A percentile compares a stretch with the other conserved stretches of the same genome.
Evolutionary conservation across 192 early-diverging fungal species (phyloP).

Genomic region (Gonapodya sp.): DNA sequence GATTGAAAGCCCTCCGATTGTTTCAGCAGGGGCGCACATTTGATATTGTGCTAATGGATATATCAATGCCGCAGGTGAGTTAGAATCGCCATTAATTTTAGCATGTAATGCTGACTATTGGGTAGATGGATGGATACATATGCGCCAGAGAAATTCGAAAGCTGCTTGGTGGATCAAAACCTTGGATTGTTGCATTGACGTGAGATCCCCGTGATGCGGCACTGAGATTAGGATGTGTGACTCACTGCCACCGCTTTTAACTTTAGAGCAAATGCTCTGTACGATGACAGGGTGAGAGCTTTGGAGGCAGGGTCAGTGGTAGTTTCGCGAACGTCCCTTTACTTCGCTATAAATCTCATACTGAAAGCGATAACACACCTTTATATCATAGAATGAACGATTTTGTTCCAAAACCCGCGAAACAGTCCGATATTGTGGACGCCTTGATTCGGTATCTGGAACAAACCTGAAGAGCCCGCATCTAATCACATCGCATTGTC

Average conservation of each 20-base stretch:
- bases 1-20: neutral
- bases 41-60: neutral
- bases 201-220: no score
- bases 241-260: neutral
- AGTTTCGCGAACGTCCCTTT: no score
- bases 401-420: slow-evolving; percentile 8
- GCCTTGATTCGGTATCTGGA: neutral
- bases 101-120: no score
- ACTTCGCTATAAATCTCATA: no score
- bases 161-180: neutral
- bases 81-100: no score
- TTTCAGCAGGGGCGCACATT: neutral
- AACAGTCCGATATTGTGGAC: neutral
- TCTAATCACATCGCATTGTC: no score
- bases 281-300: slow-evolving; percentile 11
- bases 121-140: neutral
- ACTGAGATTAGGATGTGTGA: no score
- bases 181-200: slow-evolving; percentile 14
- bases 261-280: slow-evolving; percentile 7
- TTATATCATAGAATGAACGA: slow-evolving; percentile 4
- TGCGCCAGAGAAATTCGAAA: neutral
- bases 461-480: neutral
- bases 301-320: slow-evolving; percentile 10
- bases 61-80: neutral
- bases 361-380: no score